Evolutionary conservation across 179 eudicot species (phyloP), one percentile per base, ranked within the genome.

Genomic region (Patellifolia procumbens): DNA sequence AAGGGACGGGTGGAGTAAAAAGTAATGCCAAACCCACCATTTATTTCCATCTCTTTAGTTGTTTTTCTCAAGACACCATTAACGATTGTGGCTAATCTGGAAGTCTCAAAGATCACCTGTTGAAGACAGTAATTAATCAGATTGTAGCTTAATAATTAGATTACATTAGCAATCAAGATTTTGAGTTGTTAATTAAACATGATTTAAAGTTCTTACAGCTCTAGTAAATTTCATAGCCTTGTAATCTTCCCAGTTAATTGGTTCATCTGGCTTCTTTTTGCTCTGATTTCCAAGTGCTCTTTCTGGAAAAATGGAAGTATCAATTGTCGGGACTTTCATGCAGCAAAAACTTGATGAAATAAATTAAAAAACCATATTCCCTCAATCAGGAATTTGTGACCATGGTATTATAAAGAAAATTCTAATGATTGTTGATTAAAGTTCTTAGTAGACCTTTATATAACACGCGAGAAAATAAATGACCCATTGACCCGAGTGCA

Each of bases 1-100:
- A n/a, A n/a, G n/a, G n/a, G n/a, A n/a, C n/a, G n/a, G n/a, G n/a
- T n/a, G n/a, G n/a, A n/a, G n/a, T n/a, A n/a, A n/a, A n/a, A n/a
- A 48, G 52, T 52, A 10, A 34, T 49, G 64, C 55, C 3, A 68
- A 77, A 81, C 94, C 83, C 82, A 93, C 99, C 99, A 88, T 91
- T 95, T 48, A 95, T 84, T 79, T 95, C 97, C 98, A 93, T 90
- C 70, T 95, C 98, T 74, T 83, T 49, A 12, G 97, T 93, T n/a
- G 99, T 93, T 84, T 93, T 93, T 87, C 99, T 95, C 81, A 95
- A 72, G 16, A 93, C 94, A 67, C 99, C 99, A 84, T 95, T 93
- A 12, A 95, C 98, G 83, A 95, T 88, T 73, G 98, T 91, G 52
- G 97, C 98, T 73, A 95, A 83, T 85, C 98, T 93, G 59, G n/a